A percentile compares a stretch with the other conserved stretches of the same genome.
Conservation (phyloP, 2,329 filamentous ascomycete species). For the Rhinocladiella similis region DNA sequence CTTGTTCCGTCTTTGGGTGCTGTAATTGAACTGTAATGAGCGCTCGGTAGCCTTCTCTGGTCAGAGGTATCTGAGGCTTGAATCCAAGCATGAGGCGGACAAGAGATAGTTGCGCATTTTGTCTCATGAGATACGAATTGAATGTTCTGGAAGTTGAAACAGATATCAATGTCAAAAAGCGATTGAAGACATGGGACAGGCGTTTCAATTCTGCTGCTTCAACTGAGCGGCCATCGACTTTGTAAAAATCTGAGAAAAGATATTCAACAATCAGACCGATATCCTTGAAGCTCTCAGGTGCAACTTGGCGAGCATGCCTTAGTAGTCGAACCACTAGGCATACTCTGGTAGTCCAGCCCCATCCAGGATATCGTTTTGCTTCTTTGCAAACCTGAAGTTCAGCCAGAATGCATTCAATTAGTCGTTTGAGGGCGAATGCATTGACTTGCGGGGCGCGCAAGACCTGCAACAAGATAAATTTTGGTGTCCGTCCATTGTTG, state of each 20-base stretch:
- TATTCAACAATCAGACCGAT: constrained; percentile 38
- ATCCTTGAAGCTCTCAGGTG: constrained; percentile 47
- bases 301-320: constrained; percentile 51
- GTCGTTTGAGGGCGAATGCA: constrained; percentile 41
- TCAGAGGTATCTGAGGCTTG: constrained; percentile 56
- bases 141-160: constrained; percentile 48
- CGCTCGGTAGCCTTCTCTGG: constrained; percentile 58
- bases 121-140: constrained; percentile 49
- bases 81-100: constrained; percentile 58
- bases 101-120: constrained; percentile 59
- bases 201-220: constrained; percentile 5
- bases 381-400: constrained; percentile 10
- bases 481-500: constrained; percentile 35
- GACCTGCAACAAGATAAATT: constrained; percentile 50
- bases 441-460: constrained; percentile 46
- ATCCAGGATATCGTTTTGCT: constrained; percentile 9
- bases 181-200: constrained; percentile 44
- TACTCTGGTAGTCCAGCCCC: constrained; percentile 17
- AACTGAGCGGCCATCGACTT: background rate
- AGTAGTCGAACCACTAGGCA: constrained; percentile 49
- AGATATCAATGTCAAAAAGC: constrained; percentile 49
- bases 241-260: constrained; percentile 16
- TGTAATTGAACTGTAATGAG: constrained; percentile 58
- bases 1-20: constrained; percentile 55
- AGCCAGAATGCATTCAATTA: constrained; percentile 34